Base-by-base conservation (phyloP, 2,329 filamentous ascomycete species). In the Fusarium gaditjirri region DNA sequence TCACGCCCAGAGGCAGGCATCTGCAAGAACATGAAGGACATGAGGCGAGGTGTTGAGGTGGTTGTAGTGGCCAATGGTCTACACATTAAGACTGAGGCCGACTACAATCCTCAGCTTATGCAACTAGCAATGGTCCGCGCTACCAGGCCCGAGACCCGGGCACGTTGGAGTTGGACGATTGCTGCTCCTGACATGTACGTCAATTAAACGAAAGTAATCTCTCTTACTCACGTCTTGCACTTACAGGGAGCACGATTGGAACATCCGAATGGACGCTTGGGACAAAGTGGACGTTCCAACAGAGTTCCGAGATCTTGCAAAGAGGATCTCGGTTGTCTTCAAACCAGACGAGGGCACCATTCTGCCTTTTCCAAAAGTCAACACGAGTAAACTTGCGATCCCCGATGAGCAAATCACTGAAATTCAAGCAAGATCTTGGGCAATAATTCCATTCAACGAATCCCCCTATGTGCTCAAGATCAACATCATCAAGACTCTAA, bases 121-220 rank as follows among this genome's bases (percentile, higher is more conserved):
- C 75, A 73, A 36, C 55, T 80, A n/a, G 68, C 73, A 14, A 77
- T 74, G 50, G 57, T 70, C 33, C 73, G 68, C 25, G 62, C 78
- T 11, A 68, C 47, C 10, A 75, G 56, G 29, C 63, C 65, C 29
- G 78, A 78, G 53, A 46, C 47, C 12, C 73, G 68, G 63, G 62
- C 71, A 8, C 75, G 73, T 19, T 56, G 82, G 31, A 77, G 80
- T 60, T 81, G 81, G 79, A 78, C 74, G 8, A 54, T 81, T 31
- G 75, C 75, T 31, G 78, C 80, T 10, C 81, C 81, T 19, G 81
- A 83, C 38, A 81, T 79, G 81, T 81, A 66, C 62, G 75, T 70
- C 21, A n/a, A 29, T 27, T 29, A n/a, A 23, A 19, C 31, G 7
- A 33, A 25, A 21, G 25, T n/a, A n/a, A 21, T 19, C 16, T 36